phyloP scores from a whole-genome alignment of 176 grass and related monocot genomes.

The Carex cristatella region DNA sequence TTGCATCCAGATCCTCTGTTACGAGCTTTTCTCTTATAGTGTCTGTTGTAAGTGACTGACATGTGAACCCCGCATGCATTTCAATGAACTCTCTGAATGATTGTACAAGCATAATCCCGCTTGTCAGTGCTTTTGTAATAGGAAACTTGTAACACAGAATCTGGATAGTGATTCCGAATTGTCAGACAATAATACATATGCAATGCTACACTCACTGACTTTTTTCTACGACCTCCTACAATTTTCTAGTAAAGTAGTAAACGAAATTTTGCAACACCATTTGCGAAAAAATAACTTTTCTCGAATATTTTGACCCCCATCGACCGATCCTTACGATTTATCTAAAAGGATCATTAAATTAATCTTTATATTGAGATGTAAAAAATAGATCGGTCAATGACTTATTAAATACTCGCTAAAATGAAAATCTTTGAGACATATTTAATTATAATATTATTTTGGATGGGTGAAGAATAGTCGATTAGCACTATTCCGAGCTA shows the following conservation, averaged over 20 bases:
- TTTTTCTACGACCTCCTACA: slow-evolving; percentile 1
- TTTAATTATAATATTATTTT: too few species aligned
- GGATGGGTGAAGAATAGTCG: too few species aligned
- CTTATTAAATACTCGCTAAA: too few species aligned
- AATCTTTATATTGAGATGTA: not conserved
- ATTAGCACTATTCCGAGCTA: too few species aligned
- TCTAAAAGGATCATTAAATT: not conserved
- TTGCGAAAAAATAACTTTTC: not conserved
- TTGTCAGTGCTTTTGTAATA: not conserved
- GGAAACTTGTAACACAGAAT: not conserved
- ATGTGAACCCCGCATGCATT: not conserved
- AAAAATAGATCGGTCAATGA: too few species aligned
- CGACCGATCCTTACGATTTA: too few species aligned
- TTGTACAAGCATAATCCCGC: not conserved
- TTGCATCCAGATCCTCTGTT: not conserved
- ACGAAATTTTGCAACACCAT: not conserved
- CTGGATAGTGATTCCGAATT: not conserved
- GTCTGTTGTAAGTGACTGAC: not conserved
- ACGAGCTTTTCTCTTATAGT: not conserved
- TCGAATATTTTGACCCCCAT: not conserved
- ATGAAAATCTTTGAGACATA: too few species aligned
- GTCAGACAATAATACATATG: not conserved
- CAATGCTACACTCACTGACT: not conserved
- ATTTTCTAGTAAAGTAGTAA: not conserved
- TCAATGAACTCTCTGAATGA: not conserved